Evolutionary conservation across 768 basidiomycete genomes (phyloP), one percentile per base, ranked within the genome.

Genomic region (Arthromyces matolae): DNA sequence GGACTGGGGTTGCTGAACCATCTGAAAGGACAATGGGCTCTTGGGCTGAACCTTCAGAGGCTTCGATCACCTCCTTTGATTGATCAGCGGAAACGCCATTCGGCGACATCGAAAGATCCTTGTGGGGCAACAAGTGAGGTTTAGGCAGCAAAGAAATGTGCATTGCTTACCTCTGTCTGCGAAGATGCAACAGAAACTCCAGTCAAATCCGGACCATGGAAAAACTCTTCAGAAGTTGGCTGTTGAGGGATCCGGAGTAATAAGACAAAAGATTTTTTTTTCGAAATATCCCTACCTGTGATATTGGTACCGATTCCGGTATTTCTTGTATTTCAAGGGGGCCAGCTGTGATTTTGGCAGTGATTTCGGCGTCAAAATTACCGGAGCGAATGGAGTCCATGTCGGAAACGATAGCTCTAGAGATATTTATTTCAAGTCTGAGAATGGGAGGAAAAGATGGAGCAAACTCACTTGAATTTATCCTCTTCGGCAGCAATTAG

Each of bases 381-480:
- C 89, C 89, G 10, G 75, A 69, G 22, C 83, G 81, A 51, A 93
- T 86, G 2, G 81, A 80, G 41, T 88, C 80, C 36, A 93, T 89
- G 65, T 94, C 92, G 3, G 75, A 66, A 16, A 83, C 73, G 12
- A 93, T 71, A 27, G 65, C 66, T 64, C 90, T 91, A 42, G 20
- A 50, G 6, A 22, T 14, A 6, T 16, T 29, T 13, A 29, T 42
- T n/a, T n/a, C n/a, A n/a, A n/a, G n/a, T n/a, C n/a, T n/a, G n/a
- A n/a, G 13, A 50, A 48, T 5, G 29, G 42, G 18, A 22, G 39
- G n/a, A 8, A 10, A 25, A 27, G n/a, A 33, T 12, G 14, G 14
- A 20, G 24, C 27, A 5, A 12, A 58, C 76, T 22, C 60, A 86
- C 89, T 81, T 89, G 78, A 93, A 96, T 48, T 78, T 81, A 23